Conservation (phyloP, 805 yeast genomes). For the Saturnispora saitoi region DNA sequence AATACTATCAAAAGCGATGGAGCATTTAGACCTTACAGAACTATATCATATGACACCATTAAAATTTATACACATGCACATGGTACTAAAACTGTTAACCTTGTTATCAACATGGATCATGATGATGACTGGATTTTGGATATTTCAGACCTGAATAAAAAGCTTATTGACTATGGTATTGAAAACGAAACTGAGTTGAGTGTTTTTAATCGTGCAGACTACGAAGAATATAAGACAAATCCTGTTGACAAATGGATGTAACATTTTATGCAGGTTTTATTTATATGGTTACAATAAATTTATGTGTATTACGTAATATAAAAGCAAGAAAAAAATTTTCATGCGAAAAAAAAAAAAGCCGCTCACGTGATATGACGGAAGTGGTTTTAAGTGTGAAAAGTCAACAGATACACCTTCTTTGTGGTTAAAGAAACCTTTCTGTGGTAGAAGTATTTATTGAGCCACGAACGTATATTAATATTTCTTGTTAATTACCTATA, state of each 20-base stretch:
- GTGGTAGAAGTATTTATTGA: background rate
- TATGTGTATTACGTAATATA: background rate
- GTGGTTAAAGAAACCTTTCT: background rate
- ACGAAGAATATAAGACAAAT: slow-evolving; percentile 58
- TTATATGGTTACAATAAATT: background rate
- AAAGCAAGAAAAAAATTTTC: slow-evolving; percentile 1
- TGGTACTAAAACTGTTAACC: slow-evolving; percentile 85
- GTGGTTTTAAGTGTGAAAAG: background rate
- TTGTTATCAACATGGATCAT: slow-evolving; percentile 83
- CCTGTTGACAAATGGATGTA: slow-evolving; percentile 87
- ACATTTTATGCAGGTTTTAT: background rate
- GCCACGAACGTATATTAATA: background rate
- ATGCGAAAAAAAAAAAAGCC: background rate
- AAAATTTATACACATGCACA: slow-evolving; percentile 94
- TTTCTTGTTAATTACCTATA: too few species aligned
- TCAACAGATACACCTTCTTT: background rate
- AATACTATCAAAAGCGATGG: slow-evolving; percentile 45
- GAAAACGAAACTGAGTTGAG: slow-evolving; percentile 92
- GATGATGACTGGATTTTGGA: slow-evolving; percentile 60
- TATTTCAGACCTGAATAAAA: slow-evolving; percentile 29
- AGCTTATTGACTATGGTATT: slow-evolving; percentile 43
- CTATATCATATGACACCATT: slow-evolving; percentile 60
- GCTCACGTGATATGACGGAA: background rate
- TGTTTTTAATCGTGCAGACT: slow-evolving; percentile 61
- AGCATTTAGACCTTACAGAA: slow-evolving; percentile 74